A percentile compares a stretch with the other conserved stretches of the same genome.
Conservation (phyloP, 352 stramenopile species). For the Aphanomyces stellatus region DNA sequence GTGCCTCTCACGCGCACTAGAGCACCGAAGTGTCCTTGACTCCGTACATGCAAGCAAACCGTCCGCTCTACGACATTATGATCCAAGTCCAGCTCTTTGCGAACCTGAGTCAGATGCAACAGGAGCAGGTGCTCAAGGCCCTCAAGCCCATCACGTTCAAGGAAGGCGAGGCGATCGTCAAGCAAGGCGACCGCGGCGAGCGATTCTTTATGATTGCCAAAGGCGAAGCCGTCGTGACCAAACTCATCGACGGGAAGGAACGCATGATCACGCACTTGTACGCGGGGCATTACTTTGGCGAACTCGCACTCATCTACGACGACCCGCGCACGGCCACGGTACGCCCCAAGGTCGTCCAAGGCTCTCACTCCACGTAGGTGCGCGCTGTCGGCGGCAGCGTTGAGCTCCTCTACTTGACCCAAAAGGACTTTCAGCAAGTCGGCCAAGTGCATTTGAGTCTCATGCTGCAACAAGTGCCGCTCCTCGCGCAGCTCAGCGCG, state of each 20-base stretch:
- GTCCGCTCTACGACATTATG: constrained; percentile 84
- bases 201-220: constrained; percentile 89
- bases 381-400: constrained; percentile 67
- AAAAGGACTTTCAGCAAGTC: constrained; percentile 83
- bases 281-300: constrained; percentile 90
- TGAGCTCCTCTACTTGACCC: constrained; percentile 75
- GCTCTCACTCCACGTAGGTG: not conserved
- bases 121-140: constrained; percentile 78
- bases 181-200: constrained; percentile 73
- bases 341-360: not conserved
- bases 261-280: constrained; percentile 84
- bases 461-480: constrained; percentile 79
- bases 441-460: constrained; percentile 79
- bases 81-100: constrained; percentile 79
- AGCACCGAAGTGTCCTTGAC: constrained; percentile 61
- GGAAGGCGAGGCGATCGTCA: constrained; percentile 74
- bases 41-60: constrained; percentile 72
- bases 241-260: constrained; percentile 60
- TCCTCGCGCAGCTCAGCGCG: constrained; percentile 57
- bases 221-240: constrained; percentile 78
- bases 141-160: constrained; percentile 82
- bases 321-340: constrained; percentile 81
- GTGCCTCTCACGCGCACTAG: constrained; percentile 18
- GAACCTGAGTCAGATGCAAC: constrained; percentile 80
- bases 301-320: constrained; percentile 88